Conservation (phyloP, 495 filamentous ascomycete species). For the Xylaria bambusicola region DNA sequence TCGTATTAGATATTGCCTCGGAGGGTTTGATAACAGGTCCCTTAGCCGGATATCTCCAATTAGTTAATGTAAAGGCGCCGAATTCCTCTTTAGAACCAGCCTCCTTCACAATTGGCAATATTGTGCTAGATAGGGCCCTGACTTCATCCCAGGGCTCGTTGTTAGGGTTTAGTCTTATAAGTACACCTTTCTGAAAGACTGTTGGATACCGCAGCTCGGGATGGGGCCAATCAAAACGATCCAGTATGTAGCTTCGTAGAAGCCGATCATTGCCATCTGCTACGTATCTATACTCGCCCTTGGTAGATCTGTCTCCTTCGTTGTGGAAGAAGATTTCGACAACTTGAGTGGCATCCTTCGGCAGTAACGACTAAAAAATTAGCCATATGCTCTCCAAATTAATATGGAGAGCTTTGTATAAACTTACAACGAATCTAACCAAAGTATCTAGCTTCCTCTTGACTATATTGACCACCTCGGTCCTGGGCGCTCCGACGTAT, state of each 20-base stretch:
- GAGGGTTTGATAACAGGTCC: not conserved
- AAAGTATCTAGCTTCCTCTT: constrained; percentile 41
- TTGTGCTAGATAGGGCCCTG: not conserved
- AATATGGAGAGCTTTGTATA: not conserved
- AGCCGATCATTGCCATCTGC: constrained; percentile 11
- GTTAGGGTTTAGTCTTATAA: constrained; percentile 17
- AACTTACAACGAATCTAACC: constrained; percentile 37
- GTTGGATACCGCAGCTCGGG: constrained; percentile 10
- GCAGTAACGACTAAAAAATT: not conserved
- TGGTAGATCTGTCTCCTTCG: constrained; percentile 34
- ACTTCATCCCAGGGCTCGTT: constrained; percentile 3
- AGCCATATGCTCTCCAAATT: not conserved
- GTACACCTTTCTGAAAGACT: constrained; percentile 21
- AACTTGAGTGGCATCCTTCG: not conserved
- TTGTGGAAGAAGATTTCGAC: constrained; percentile 38
- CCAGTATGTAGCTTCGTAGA: constrained; percentile 23
- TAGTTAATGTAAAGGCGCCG: not conserved
- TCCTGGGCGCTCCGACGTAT: constrained; percentile 35
- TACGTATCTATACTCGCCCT: constrained; percentile 38
- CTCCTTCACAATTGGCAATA: not conserved
- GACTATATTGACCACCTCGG: constrained; percentile 24
- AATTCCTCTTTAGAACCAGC: not conserved
- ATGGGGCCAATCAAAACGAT: constrained; percentile 20
- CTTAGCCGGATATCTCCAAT: constrained; percentile 14
- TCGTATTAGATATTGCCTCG: not conserved